phyloP scores from a whole-genome alignment of 2,329 filamentous ascomycete species.

The Rutstroemia sp. region DNA sequence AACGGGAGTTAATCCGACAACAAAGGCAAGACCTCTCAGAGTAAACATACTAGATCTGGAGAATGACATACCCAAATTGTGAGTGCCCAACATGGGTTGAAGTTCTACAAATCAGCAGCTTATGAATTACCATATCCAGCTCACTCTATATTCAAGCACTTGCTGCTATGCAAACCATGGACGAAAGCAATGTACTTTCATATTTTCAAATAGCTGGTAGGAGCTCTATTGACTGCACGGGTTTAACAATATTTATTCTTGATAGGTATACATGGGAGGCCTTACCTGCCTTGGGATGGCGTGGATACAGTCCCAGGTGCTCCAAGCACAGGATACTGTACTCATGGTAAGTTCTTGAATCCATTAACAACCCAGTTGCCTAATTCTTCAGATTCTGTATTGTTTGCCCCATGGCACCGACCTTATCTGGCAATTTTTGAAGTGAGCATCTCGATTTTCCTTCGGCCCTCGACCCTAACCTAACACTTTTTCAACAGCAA shows the following conservation, averaged over 20 bases:
- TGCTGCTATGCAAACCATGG: slow-evolving; percentile 16
- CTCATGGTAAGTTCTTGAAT: slow-evolving; percentile 17
- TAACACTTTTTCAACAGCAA: slow-evolving; percentile 37
- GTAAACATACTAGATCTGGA: slow-evolving; percentile 21
- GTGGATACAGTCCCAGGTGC: slow-evolving; percentile 10
- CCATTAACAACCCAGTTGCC: background rate
- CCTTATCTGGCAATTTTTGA: slow-evolving; percentile 48
- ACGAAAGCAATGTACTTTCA: slow-evolving; percentile 14
- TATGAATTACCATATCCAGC: slow-evolving; percentile 6
- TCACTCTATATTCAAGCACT: slow-evolving; percentile 16
- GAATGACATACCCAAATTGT: slow-evolving; percentile 12
- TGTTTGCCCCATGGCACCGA: slow-evolving; percentile 43
- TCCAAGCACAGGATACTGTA: slow-evolving; percentile 24
- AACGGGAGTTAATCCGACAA: slow-evolving; percentile 13
- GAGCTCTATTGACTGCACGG: background rate
- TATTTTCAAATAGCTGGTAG: slow-evolving; percentile 23
- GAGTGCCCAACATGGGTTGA: background rate
- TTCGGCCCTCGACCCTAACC: background rate
- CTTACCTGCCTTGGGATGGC: slow-evolving; percentile 23
- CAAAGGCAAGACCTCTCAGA: slow-evolving; percentile 18
- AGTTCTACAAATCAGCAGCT: background rate
- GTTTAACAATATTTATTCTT: background rate
- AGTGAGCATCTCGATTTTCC: slow-evolving; percentile 28
- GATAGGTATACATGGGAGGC: slow-evolving; percentile 19
- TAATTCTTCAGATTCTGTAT: slow-evolving; percentile 14